Evolutionary conservation across 2,329 filamentous ascomycete species (phyloP), one percentile per base, ranked within the genome.

Genomic region (Spiromastix sp.): DNA sequence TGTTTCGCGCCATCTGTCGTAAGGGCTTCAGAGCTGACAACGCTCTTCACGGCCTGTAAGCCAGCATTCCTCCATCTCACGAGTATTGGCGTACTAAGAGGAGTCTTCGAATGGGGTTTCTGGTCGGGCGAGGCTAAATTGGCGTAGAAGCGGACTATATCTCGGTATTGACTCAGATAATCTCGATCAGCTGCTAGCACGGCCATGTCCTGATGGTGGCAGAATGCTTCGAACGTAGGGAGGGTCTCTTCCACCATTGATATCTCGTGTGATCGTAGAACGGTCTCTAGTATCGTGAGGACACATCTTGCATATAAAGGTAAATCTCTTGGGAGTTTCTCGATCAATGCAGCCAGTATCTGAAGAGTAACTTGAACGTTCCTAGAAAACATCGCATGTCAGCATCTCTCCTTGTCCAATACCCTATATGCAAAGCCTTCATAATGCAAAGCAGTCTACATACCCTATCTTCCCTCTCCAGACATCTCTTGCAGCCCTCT

Each of bases 321-420:
- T 32, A 95, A 76, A 56, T 95, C 87, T 56, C 87, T 82, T 41
- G 85, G 82, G 28, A 85, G 76, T 63, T 95, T 95, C 55, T 96
- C 87, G 59, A 96, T 86, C 49, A 98, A 71, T 30, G 87, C 85
- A 42, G 81, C 79, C 47, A 95, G 71, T 48, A 98, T 95, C 59
- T 93, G 83, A 40, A 98, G 77, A 2, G 87, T 95, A 45, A 98
- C 86, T 59, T 93, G 85, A 39, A 94, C 84, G 67, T 93, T 93
- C 47, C 85, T 91, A 49, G 13, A 37, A 15, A 16, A 20, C 20
- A 12, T 42, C 32, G 37, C n/a, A 34, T 24, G 7, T 24, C n/a
- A n/a, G 7, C 21, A 24, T n/a, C n/a, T n/a, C n/a, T n/a, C n/a
- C n/a, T n/a, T n/a, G n/a, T n/a, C n/a, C n/a, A n/a, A n/a, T n/a